Evolutionary conservation across 345 rosid genomes (phyloP).

Genomic region (Orychophragmus violaceus): DNA sequence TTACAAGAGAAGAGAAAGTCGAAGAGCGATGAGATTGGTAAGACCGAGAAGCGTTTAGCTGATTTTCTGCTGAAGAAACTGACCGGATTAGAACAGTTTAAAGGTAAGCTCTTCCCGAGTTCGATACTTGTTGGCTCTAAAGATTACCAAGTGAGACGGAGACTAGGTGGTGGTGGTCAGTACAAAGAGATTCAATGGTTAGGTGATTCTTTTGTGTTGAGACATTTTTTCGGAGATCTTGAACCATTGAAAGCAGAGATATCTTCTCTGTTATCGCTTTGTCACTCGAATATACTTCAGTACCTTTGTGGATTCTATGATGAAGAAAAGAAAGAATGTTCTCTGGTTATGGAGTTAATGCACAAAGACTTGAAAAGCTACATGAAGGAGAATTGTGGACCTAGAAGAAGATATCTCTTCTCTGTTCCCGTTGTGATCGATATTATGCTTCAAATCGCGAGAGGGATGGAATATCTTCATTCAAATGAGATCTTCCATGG

Average conservation of each 20-base stretch:
- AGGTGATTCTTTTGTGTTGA: constrained; percentile 62
- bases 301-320: constrained; percentile 68
- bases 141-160: constrained; percentile 64
- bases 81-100: constrained; percentile 32
- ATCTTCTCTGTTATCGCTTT: constrained; percentile 50
- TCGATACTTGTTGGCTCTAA: constrained; percentile 55
- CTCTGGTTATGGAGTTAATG: constrained; percentile 73
- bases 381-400: constrained; percentile 64
- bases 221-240: constrained; percentile 59
- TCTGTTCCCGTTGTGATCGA: constrained; percentile 70
- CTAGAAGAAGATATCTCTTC: constrained; percentile 49
- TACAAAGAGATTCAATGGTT: constrained; percentile 88
- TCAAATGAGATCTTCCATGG: constrained; percentile 56
- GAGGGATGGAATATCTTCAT: constrained; percentile 93
- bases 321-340: constrained; percentile 71
- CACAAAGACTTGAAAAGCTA: constrained; percentile 58
- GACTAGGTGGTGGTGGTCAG: constrained; percentile 61
- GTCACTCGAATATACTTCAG: constrained; percentile 76
- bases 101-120: constrained; percentile 53
- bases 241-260: constrained; percentile 54
- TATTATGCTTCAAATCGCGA: constrained; percentile 77
- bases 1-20: constrained; percentile 49
- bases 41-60: constrained; percentile 55
- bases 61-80: constrained; percentile 60
- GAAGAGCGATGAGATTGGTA: constrained; percentile 36